Base-by-base conservation (phyloP, 2,329 filamentous ascomycete species). In the Apiospora arundinis region DNA sequence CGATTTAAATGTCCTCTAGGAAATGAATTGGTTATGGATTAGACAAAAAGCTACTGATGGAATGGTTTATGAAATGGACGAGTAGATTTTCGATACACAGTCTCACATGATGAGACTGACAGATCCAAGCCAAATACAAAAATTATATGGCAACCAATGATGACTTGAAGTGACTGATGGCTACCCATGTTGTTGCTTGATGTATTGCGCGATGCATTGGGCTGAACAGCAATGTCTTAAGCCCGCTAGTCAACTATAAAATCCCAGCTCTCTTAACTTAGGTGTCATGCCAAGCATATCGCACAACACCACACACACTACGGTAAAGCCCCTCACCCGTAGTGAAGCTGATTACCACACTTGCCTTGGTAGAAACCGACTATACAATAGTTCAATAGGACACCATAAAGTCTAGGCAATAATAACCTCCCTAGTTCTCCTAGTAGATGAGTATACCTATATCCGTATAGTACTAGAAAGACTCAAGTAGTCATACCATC, bases 1-100 rank as follows among this genome's bases (percentile, higher is more conserved):
- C 74, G 25, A 79, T 80, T 72, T 80, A 74, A 23, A 9, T 23
- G 32, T 6, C 56, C 56, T n/a, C 11, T 6, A 6, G 12, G 28
- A 32, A 32, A 63, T 23, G 32, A 18, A 6, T 37, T 23, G 56
- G 56, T 63, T 40, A 63, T 37, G 56, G 32, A 3, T 40, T 40
- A 40, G 32, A n/a, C 28, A 37, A 63, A 63, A 63, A 63, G 9
- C 28, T 11, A 23, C 32, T 63, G 56, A 40, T 37, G 28, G 14
- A 60, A 40, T 21, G 56, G 9, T 63, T 63, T 63, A 63, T 63
- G 56, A 63, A 28, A n/a, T 40, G 56, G 11, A 40, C 12, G 18
- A 63, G 56, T 63, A 63, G 56, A 63, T 9, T 23, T n/a, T n/a
- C 7, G 32, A 40, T 32, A 40, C 12, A 63, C 32, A 63, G 32